Conservation (phyloP, 441 rosid species). For the Geranium incanum region DNA sequence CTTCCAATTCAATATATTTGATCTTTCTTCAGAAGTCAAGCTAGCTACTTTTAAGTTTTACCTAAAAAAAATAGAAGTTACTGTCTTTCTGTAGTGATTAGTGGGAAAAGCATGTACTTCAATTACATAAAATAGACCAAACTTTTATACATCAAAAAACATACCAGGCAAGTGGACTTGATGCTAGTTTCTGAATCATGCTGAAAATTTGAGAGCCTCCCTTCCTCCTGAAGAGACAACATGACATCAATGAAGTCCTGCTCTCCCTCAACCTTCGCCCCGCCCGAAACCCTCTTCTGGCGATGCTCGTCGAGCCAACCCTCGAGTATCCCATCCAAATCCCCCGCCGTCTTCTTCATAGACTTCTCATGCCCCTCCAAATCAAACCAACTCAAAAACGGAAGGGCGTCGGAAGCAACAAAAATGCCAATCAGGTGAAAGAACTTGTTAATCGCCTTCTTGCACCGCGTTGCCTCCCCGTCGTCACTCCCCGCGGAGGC, state of each 20-base stretch:
- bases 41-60: too few species aligned
- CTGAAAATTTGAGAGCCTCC: conserved; percentile 24
- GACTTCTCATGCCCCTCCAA: conserved; percentile 41
- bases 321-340: conserved; percentile 35
- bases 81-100: too few species aligned
- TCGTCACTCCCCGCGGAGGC: conserved; percentile 21
- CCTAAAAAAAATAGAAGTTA: too few species aligned
- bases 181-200: conserved; percentile 29
- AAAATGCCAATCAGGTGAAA: conserved; percentile 43
- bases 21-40: too few species aligned
- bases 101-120: too few species aligned
- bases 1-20: too few species aligned
- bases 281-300: conserved; percentile 24
- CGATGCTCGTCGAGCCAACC: conserved; percentile 53
- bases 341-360: conserved; percentile 50
- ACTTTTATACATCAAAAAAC: not conserved
- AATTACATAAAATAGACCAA: not conserved
- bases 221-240: conserved; percentile 29
- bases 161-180: conserved; percentile 36
- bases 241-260: conserved; percentile 36
- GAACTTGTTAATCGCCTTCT: conserved; percentile 33
- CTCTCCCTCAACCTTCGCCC: conserved; percentile 14
- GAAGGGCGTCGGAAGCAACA: conserved; percentile 49
- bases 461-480: conserved; percentile 32
- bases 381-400: conserved; percentile 42